Percentiles rank a stretch among this genome's conserved stretches.
Conservation (phyloP, 768 basidiomycete genomes). For the Leccinum fibrillosum region DNA sequence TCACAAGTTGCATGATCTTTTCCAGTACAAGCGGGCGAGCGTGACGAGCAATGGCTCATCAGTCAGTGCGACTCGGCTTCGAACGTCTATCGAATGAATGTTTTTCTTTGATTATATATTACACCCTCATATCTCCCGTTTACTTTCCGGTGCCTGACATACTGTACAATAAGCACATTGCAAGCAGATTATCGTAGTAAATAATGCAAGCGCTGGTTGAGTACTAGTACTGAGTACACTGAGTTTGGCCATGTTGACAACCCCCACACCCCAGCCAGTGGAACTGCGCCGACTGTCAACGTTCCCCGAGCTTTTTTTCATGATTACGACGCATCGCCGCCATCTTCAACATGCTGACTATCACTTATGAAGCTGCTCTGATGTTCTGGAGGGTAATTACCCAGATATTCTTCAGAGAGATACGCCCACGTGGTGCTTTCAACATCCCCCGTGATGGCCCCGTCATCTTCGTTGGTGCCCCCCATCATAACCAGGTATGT, state of each 20-base stretch:
- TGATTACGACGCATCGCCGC: constrained; percentile 10
- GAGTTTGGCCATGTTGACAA: constrained; percentile 31
- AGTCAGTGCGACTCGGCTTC: constrained; percentile 14
- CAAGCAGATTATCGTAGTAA: constrained; percentile 22
- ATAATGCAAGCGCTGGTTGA: constrained; percentile 11
- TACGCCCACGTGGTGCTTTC: constrained; percentile 90
- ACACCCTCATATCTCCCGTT: constrained; percentile 14
- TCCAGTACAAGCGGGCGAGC: constrained; percentile 74
- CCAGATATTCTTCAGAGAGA: constrained; percentile 95
- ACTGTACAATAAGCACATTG: constrained; percentile 29
- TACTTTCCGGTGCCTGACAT: constrained; percentile 20
- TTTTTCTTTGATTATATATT: constrained; percentile 16
- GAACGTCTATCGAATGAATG: constrained; percentile 19
- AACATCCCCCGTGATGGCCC: constrained; percentile 90
- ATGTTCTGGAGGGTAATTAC: constrained; percentile 83
- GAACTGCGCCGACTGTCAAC: neutral
- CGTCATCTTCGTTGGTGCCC: constrained; percentile 89
- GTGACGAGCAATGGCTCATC: constrained; percentile 46
- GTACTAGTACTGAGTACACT: neutral
- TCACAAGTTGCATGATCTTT: constrained; percentile 74
- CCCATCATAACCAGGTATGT: constrained; percentile 85
- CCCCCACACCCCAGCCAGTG: neutral
- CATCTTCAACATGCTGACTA: constrained; percentile 19
- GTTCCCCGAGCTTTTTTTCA: constrained; percentile 1
- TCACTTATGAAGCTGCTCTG: constrained; percentile 70